phyloP scores from a whole-genome alignment of 2,329 filamentous ascomycete species.

The Phyllosticta citribraziliensis region DNA sequence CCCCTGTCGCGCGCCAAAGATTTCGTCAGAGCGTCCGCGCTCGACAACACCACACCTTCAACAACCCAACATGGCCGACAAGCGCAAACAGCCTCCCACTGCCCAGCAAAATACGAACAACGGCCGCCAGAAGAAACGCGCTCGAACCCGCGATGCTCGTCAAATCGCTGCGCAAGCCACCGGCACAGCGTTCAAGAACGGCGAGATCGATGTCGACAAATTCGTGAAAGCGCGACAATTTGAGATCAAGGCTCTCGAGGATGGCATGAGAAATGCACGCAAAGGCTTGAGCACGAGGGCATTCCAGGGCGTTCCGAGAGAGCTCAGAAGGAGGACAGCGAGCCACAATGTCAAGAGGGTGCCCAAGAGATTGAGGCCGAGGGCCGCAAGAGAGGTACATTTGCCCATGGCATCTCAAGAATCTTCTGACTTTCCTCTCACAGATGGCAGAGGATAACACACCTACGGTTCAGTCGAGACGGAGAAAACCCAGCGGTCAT shows the following conservation, averaged over 20 bases:
- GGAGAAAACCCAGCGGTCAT: constrained; percentile 47
- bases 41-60: neutral
- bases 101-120: neutral
- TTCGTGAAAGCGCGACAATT: constrained; percentile 82
- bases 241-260: constrained; percentile 77
- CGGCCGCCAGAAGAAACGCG: constrained; percentile 8
- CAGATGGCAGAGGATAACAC: constrained; percentile 82
- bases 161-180: constrained; percentile 22
- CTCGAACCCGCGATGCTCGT: constrained; percentile 13
- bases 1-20: constrained; percentile 6
- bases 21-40: neutral
- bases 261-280: constrained; percentile 69
- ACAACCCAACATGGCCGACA: constrained; percentile 6
- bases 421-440: neutral
- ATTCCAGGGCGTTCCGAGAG: constrained; percentile 83
- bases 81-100: constrained; percentile 1
- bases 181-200: constrained; percentile 50
- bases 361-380: constrained; percentile 61
- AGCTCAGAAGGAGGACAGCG: constrained; percentile 75
- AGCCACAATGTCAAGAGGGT: constrained; percentile 92
- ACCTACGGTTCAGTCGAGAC: constrained; percentile 60
- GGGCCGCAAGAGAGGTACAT: constrained; percentile 54
- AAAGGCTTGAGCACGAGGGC: constrained; percentile 56
- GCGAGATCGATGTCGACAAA: constrained; percentile 73
- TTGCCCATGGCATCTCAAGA: neutral